phyloP scores from a whole-genome alignment of 495 filamentous ascomycete genomes.

The Penicillium canescens region DNA sequence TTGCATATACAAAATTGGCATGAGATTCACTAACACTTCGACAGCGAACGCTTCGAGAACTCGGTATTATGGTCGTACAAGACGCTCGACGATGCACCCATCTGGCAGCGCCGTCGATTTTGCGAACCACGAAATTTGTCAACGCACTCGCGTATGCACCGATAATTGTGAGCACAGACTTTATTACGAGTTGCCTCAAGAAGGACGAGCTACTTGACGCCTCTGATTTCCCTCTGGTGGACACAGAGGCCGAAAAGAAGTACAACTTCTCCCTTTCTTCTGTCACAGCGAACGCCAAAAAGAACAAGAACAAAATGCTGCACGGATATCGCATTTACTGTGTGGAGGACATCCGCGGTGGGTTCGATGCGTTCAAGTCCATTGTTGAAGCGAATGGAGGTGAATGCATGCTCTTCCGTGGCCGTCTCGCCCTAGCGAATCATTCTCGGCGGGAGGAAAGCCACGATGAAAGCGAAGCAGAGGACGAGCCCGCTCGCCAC shows the following conservation, averaged over 20 bases:
- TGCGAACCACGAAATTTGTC: conserved; percentile 92
- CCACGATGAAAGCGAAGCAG: conserved; percentile 44
- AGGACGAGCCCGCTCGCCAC: conserved; percentile 60
- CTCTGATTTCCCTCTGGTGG: conserved; percentile 63
- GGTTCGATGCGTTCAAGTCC: conserved; percentile 75
- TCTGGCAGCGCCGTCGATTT: conserved; percentile 80
- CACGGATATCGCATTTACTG: conserved; percentile 75
- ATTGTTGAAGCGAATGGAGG: conserved; percentile 92
- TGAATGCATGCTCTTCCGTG: conserved; percentile 74
- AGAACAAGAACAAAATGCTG: conserved; percentile 74
- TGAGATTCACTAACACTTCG: conserved; percentile 20
- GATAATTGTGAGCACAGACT: conserved; percentile 71
- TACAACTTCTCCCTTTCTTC: conserved; percentile 67
- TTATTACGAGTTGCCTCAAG: conserved; percentile 71
- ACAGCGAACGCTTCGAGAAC: conserved; percentile 76
- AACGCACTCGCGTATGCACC: conserved; percentile 78
- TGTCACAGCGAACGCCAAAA: conserved; percentile 65
- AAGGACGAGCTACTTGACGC: conserved; percentile 59
- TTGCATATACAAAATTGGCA: background rate
- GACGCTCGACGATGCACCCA: conserved; percentile 77
- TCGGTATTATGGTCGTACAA: conserved; percentile 79
- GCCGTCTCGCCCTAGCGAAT: conserved; percentile 60
- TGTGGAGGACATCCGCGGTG: conserved; percentile 72
- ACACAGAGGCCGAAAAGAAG: conserved; percentile 67
- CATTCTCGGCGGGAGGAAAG: conserved; percentile 45